Percentiles rank a stretch among this genome's conserved stretches.
Conservation (phyloP, 768 basidiomycete genomes). For the Kockovaella imperatae region DNA sequence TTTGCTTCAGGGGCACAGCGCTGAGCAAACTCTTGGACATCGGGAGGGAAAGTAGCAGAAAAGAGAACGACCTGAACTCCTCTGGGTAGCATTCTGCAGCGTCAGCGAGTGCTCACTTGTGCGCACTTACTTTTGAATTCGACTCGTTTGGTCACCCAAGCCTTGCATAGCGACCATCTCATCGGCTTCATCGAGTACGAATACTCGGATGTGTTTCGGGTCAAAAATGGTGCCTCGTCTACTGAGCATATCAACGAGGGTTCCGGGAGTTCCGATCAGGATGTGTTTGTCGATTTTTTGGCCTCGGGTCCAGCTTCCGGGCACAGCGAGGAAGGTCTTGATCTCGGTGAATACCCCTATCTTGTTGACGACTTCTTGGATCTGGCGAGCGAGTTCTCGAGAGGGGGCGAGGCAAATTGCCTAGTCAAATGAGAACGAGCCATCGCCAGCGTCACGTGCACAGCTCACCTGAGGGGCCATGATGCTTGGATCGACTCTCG, state of each 20-base stretch:
- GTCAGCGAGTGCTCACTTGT: conserved; percentile 45
- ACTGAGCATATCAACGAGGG: conserved; percentile 73
- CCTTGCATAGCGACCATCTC: conserved; percentile 92
- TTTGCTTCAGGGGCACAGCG: conserved; percentile 92
- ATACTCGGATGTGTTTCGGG: conserved; percentile 70
- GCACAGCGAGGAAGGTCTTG: conserved; percentile 92
- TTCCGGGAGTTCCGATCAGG: conserved; percentile 93
- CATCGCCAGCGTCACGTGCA: neutral
- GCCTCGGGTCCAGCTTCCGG: conserved; percentile 51
- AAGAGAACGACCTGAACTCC: conserved; percentile 78
- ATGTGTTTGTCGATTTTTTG: conserved; percentile 69
- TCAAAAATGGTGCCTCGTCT: conserved; percentile 65
- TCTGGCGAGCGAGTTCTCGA: conserved; percentile 92
- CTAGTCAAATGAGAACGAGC: conserved; percentile 46
- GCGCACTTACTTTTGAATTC: conserved; percentile 78
- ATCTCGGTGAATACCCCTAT: conserved; percentile 95
- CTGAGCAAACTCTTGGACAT: conserved; percentile 80
- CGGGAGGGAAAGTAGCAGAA: conserved; percentile 95
- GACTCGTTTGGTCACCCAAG: conserved; percentile 83
- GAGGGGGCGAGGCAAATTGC: conserved; percentile 97
- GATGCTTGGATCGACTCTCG: conserved; percentile 74
- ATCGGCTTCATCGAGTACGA: conserved; percentile 96
- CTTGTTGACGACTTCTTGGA: conserved; percentile 83
- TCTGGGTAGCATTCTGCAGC: conserved; percentile 43
- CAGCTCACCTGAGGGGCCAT: conserved; percentile 69